A percentile compares a stretch with the other conserved stretches of the same genome.
Evolutionary conservation across 2,329 filamentous ascomycete species (phyloP).

Genomic region (Aureobasidium sp.): DNA sequence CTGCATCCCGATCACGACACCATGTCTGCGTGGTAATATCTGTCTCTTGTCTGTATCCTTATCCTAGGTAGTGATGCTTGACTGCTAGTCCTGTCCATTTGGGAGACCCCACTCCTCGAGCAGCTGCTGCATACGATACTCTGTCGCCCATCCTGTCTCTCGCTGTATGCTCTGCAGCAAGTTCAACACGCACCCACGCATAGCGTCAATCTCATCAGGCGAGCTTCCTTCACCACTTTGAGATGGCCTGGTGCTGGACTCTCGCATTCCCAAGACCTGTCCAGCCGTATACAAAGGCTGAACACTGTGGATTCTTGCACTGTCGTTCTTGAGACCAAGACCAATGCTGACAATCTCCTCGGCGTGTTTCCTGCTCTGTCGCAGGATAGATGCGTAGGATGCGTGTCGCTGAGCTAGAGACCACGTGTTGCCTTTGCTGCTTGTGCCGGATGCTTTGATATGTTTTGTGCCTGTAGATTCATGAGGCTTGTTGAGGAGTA

Average conservation of each 20-base stretch:
- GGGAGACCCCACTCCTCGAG: conserved; percentile 35
- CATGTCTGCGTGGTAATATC: neutral
- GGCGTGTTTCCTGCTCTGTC: conserved; percentile 48
- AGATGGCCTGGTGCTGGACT: conserved; percentile 18
- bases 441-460: neutral
- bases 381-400: conserved; percentile 48
- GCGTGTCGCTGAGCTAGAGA: conserved; percentile 47
- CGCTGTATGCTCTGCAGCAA: conserved; percentile 50
- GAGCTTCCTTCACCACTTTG: conserved; percentile 16
- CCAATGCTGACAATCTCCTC: conserved; percentile 55
- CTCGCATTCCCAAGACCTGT: conserved; percentile 42
- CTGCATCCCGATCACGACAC: neutral
- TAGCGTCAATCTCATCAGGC: conserved; percentile 27
- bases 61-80: neutral
- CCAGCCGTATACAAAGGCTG: conserved; percentile 55
- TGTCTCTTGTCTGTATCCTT: neutral
- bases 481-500: conserved; percentile 51
- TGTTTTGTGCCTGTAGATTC: conserved; percentile 36
- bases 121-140: conserved; percentile 50
- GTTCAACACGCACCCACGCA: conserved; percentile 47
- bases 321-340: conserved; percentile 46
- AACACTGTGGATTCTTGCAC: conserved; percentile 49
- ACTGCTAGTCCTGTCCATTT: neutral
- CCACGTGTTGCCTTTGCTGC: conserved; percentile 23
- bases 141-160: conserved; percentile 57